These are phyloP conservation scores for Pythium chondricola DNA, from an alignment of 352 stramenopile genomes.

Conservation along the genomic window DNA sequence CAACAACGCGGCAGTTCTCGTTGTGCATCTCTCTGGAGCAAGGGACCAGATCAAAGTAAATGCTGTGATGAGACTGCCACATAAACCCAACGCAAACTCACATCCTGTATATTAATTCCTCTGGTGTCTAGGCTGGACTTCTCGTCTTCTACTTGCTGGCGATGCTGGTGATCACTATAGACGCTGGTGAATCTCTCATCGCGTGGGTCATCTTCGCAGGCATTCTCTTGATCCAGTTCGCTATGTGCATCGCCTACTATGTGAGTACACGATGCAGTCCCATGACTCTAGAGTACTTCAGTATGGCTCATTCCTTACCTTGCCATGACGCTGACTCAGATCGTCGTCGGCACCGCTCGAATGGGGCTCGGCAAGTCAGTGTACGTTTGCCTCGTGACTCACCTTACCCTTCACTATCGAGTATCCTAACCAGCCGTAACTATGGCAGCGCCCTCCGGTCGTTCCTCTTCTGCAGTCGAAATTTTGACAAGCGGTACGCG, in stretches of 20 bases:
- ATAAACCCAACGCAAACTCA: too few relatives aligned
- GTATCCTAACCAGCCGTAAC: too few relatives aligned
- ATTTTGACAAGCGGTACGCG: conserved; percentile 28
- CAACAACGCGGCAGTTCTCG: conserved; percentile 24
- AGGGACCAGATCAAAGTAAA: conserved; percentile 27
- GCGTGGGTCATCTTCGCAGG: conserved; percentile 23
- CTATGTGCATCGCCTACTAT: conserved; percentile 24
- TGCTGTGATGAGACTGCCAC: too few relatives aligned
- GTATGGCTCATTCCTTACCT: too few relatives aligned
- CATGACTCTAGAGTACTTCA: too few relatives aligned
- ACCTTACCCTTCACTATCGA: too few relatives aligned
- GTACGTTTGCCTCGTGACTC: too few relatives aligned
- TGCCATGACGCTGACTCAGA: too few relatives aligned
- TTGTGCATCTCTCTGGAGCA: conserved; percentile 30
- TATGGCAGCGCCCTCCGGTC: conserved; percentile 16
- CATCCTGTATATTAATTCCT: conserved; percentile 21
- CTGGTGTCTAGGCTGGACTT: conserved; percentile 19
- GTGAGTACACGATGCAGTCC: conserved; percentile 10
- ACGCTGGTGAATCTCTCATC: conserved; percentile 10
- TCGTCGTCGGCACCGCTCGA: conserved; percentile 9
- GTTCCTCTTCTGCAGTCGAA: conserved; percentile 27
- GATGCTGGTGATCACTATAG: conserved; percentile 17
- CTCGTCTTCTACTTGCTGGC: conserved; percentile 25
- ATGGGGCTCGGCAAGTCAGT: conserved; percentile 16
- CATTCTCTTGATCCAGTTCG: conserved; percentile 19